A percentile compares a stretch with the other conserved stretches of the same genome.
These are phyloP conservation scores for Pelargonium australe DNA, from an alignment of 441 rosid genomes.

Conservation along the genomic window DNA sequence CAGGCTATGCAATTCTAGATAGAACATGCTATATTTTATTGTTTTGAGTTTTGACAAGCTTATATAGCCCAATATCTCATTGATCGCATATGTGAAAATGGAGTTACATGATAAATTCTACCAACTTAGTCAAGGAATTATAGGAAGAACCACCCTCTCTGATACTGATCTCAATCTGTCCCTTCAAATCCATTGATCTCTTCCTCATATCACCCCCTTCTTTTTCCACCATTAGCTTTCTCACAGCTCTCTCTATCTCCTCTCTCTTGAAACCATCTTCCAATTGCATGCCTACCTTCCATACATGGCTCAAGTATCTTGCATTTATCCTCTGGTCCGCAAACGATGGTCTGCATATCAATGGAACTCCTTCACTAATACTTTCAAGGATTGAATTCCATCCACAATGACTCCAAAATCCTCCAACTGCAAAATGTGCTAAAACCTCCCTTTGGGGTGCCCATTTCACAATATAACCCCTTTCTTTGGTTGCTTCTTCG, in stretches of 20 bases:
- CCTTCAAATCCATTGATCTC: slow-evolving; percentile 27
- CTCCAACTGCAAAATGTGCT: no score
- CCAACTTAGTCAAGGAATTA: slow-evolving; percentile 15
- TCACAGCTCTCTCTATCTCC: slow-evolving; percentile 29
- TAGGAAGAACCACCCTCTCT: slow-evolving; percentile 34
- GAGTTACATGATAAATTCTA: not conserved
- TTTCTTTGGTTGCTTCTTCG: no score
- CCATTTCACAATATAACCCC: no score
- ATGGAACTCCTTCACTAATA: slow-evolving; percentile 42
- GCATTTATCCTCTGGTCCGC: slow-evolving; percentile 37
- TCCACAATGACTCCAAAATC: no score
- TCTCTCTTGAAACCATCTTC: slow-evolving; percentile 30
- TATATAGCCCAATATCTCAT: no score
- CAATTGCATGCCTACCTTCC: slow-evolving; percentile 34
- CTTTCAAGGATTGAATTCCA: slow-evolving; percentile 45
- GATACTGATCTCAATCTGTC: slow-evolving; percentile 23
- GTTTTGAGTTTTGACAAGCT: no score
- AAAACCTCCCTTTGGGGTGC: no score
- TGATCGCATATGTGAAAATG: no score
- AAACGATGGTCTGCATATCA: slow-evolving; percentile 42
- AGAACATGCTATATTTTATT: no score
- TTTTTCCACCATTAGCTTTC: slow-evolving; percentile 21
- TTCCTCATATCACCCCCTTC: slow-evolving; percentile 32
- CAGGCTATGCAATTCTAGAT: no score
- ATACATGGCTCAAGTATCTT: slow-evolving; percentile 29